phyloP scores from a whole-genome alignment of 176 grass and related monocot species.

The Coix lacrymajobi region DNA sequence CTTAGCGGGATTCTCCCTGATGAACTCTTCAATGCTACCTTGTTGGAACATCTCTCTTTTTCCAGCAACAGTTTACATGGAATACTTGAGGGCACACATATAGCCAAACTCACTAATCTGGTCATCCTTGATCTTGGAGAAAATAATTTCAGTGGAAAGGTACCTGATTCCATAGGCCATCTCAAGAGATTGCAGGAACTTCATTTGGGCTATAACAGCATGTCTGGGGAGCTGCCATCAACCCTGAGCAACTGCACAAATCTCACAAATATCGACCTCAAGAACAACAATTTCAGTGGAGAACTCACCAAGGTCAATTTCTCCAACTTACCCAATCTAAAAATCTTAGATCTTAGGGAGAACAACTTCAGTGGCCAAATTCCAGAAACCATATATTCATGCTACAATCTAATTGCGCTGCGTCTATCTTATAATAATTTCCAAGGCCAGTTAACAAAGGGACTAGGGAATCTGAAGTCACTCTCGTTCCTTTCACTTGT shows the following conservation, averaged over 20 bases:
- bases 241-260: slow-evolving; percentile 17
- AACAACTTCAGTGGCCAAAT: too few relatives aligned
- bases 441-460: not conserved
- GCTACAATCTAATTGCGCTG: slow-evolving; percentile 17
- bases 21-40: slow-evolving; percentile 16
- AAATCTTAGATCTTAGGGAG: too few relatives aligned
- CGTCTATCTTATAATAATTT: not conserved
- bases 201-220: not conserved
- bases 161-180: slow-evolving; percentile 8
- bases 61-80: not conserved
- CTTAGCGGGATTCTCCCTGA: not conserved
- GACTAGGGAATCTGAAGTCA: not conserved
- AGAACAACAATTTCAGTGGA: slow-evolving; percentile 4
- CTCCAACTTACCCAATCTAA: too few relatives aligned
- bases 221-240: slow-evolving; percentile 21
- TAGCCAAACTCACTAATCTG: slow-evolving; percentile 8
- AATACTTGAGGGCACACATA: not conserved
- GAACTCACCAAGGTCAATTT: slow-evolving; percentile 20
- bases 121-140: slow-evolving; percentile 9
- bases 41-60: slow-evolving; percentile 6
- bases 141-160: not conserved
- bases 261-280: too few relatives aligned
- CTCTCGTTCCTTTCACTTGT: slow-evolving; percentile 6
- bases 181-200: slow-evolving; percentile 21
- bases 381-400: too few relatives aligned